Conservation (phyloP, 192 early-diverging fungal species). For the Coemansia sp. region DNA sequence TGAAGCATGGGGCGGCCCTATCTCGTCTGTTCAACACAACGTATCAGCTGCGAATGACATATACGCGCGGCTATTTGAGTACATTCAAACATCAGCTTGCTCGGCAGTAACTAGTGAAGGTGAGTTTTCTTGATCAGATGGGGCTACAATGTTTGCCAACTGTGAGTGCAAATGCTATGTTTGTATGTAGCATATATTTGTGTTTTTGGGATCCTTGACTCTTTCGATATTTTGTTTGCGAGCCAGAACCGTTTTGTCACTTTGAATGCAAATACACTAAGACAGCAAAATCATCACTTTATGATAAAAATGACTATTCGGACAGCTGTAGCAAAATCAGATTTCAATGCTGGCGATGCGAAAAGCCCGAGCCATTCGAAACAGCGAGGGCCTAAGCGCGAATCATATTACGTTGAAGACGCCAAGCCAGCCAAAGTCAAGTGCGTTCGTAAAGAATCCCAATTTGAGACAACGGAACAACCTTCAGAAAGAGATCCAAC, state of each 20-base stretch:
- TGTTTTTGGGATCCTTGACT: neutral
- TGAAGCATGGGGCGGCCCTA: neutral
- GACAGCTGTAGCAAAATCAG: neutral
- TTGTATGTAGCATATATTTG: neutral
- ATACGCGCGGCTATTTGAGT: constrained; percentile 25
- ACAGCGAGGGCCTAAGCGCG: neutral
- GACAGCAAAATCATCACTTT: neutral
- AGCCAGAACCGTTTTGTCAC: neutral
- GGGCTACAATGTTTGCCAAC: neutral
- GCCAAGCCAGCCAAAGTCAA: constrained; percentile 5
- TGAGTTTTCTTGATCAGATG: constrained; percentile 2
- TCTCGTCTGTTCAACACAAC: neutral
- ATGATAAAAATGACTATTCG: neutral
- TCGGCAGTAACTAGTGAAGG: constrained; percentile 1
- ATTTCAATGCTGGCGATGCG: neutral
- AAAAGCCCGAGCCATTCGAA: neutral
- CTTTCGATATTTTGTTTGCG: neutral
- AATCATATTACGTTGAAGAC: neutral
- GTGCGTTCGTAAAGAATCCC: constrained; percentile 1
- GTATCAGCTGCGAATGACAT: constrained; percentile 4
- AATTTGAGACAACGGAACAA: neutral
- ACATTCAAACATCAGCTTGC: constrained; percentile 22
- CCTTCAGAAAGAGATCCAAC: neutral
- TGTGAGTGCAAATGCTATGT: constrained; percentile 6
- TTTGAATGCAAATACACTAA: neutral